Conservation (phyloP, 805 yeast genomes). For the Metschnikowia picachoensis region DNA sequence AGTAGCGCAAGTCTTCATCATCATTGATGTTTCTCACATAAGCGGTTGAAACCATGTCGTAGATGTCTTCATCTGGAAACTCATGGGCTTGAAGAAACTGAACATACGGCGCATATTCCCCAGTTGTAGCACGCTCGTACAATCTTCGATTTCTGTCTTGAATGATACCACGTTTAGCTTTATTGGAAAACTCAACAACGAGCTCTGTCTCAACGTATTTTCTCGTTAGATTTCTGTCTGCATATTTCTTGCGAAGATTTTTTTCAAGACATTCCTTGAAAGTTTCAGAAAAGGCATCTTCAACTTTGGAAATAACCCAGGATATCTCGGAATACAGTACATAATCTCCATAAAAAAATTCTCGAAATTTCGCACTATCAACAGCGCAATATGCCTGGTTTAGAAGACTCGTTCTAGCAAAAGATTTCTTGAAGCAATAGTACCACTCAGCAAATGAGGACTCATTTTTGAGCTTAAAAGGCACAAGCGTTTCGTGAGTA, state of each 20-base stretch:
- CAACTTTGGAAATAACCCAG: neutral
- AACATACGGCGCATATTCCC: neutral
- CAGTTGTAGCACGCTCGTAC: slow-evolving; percentile 2
- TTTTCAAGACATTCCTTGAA: slow-evolving; percentile 4
- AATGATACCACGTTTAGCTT: neutral
- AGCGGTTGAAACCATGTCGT: slow-evolving; percentile 1
- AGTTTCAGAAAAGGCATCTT: slow-evolving; percentile 3
- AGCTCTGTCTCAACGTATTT: neutral
- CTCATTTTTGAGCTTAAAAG: slow-evolving; percentile 1
- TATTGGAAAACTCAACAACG: slow-evolving; percentile 1
- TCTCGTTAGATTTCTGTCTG: slow-evolving; percentile 3
- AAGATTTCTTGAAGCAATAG: neutral
- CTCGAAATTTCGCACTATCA: neutral
- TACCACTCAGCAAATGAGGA: slow-evolving; percentile 5
- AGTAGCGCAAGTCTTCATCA: slow-evolving; percentile 4
- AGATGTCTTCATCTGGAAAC: slow-evolving; percentile 2
- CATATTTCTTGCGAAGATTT: slow-evolving; percentile 1
- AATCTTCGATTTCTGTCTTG: slow-evolving; percentile 1
- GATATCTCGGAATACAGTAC: neutral
- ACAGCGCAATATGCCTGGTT: slow-evolving; percentile 4
- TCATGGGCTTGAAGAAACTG: slow-evolving; percentile 6
- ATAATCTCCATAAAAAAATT: neutral
- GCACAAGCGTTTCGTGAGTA: slow-evolving; percentile 2
- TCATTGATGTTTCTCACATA: slow-evolving; percentile 2
- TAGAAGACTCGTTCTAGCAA: slow-evolving; percentile 2